phyloP scores from a whole-genome alignment of 495 filamentous ascomycete species.

The Sordaria brevicollis region DNA sequence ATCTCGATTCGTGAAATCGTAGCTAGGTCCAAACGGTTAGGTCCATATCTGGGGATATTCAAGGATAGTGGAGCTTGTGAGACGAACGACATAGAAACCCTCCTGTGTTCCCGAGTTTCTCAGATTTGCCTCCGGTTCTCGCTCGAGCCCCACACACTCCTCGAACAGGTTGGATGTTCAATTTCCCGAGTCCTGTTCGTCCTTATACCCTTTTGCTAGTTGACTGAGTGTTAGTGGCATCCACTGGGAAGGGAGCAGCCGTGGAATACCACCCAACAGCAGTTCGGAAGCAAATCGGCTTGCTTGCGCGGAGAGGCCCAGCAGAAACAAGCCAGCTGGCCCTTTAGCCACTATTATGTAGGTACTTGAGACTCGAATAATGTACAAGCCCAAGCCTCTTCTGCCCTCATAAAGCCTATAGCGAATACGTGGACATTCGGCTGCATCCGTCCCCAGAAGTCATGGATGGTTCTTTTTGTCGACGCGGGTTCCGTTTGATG shows the following conservation, averaged over 20 bases:
- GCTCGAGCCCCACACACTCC: conserved; percentile 3
- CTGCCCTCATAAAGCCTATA: neutral
- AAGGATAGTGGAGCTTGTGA: conserved; percentile 27
- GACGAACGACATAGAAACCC: conserved; percentile 28
- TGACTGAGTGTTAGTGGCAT: neutral
- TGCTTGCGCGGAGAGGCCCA: neutral
- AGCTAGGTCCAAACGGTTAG: neutral
- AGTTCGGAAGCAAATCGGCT: neutral
- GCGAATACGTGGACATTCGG: neutral
- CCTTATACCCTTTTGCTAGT: neutral
- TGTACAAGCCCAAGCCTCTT: neutral
- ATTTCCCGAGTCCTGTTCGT: neutral
- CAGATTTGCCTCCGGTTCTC: neutral
- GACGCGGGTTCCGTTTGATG: neutral
- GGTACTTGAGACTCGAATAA: neutral
- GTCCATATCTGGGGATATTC: conserved; percentile 9
- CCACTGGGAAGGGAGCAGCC: neutral
- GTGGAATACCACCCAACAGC: neutral
- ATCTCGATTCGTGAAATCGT: neutral
- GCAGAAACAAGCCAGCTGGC: neutral
- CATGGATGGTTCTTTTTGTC: neutral
- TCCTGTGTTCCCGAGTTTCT: conserved; percentile 8
- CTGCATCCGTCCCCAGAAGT: neutral
- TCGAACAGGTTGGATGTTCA: neutral
- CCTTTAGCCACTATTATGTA: neutral